Percentiles rank a stretch among this genome's conserved stretches.
Conservation (phyloP, 2,329 filamentous ascomycete genomes). For the Raffaelea albimanens region DNA sequence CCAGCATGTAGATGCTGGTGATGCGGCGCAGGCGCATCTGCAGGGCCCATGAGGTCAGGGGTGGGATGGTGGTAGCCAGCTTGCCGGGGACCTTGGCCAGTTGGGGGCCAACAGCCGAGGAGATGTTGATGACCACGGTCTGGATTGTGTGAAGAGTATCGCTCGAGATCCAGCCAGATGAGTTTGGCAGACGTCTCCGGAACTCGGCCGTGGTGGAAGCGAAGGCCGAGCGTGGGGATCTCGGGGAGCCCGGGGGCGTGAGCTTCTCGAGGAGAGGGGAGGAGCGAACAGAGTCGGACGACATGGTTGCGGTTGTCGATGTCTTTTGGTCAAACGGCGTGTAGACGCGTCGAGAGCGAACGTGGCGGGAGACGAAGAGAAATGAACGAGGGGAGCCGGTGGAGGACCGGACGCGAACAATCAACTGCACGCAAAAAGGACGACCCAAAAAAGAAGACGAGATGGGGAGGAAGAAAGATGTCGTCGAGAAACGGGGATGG, state of each 20-base stretch:
- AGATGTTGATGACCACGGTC: neutral
- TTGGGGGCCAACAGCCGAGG: neutral
- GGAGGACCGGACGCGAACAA: no score
- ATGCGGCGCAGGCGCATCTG: conserved; percentile 10
- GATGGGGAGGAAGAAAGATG: no score
- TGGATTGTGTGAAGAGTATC: conserved; percentile 2
- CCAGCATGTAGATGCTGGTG: conserved; percentile 9
- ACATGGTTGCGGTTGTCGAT: conserved; percentile 11
- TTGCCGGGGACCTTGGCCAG: neutral
- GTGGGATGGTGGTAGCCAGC: neutral
- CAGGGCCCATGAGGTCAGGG: conserved; percentile 3
- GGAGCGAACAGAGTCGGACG: conserved; percentile 10
- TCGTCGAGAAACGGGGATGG: neutral
- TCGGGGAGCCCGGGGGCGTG: conserved; percentile 8
- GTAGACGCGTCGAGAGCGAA: no score
- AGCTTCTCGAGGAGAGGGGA: conserved; percentile 11
- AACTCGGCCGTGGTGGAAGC: conserved; percentile 2
- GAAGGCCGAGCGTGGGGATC: conserved; percentile 6
- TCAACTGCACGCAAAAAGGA: no score
- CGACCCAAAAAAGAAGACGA: no score
- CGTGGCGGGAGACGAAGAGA: neutral
- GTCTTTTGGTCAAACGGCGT: no score
- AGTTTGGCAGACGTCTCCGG: conserved; percentile 1
- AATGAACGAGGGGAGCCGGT: neutral
- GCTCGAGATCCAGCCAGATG: conserved; percentile 5